These are phyloP conservation scores for Neonectria neomacrospora DNA, from an alignment of 2,329 filamentous ascomycete species.

Conservation along the genomic window DNA sequence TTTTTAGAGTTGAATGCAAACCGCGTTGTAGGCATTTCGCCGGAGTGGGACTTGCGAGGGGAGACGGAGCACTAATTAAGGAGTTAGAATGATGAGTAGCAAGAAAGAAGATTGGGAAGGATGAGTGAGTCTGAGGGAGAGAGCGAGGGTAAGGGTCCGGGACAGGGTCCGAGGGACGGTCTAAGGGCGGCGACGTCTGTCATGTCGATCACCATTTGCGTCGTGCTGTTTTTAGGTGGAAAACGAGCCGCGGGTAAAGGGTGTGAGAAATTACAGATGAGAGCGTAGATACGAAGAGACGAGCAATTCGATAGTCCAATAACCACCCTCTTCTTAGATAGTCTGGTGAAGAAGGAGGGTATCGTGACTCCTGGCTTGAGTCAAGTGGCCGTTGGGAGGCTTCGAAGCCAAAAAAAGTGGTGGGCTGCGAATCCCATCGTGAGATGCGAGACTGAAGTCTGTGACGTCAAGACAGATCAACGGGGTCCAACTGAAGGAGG, in stretches of 20 bases:
- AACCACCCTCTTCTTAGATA: background rate
- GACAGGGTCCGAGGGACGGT: background rate
- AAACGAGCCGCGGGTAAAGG: background rate
- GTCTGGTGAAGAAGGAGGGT: background rate
- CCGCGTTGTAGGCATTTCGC: conserved; percentile 5
- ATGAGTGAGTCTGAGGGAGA: background rate
- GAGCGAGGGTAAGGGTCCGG: background rate
- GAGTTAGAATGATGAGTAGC: background rate
- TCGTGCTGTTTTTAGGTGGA: conserved; percentile 4
- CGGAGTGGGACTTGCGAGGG: background rate
- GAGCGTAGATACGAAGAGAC: background rate
- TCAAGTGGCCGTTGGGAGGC: background rate
- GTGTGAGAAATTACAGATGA: background rate
- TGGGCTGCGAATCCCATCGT: background rate
- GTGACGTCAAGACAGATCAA: background rate
- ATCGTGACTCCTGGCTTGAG: background rate
- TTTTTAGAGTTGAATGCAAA: conserved; percentile 4
- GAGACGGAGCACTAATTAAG: background rate
- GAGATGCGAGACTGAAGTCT: background rate
- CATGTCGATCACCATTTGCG: conserved; percentile 23
- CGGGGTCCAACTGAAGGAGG: background rate
- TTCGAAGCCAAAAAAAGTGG: background rate
- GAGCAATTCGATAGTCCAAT: background rate
- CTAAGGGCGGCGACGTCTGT: background rate
- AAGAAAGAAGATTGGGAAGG: background rate